These are phyloP conservation scores for Pholiota microspora DNA, from an alignment of 768 basidiomycete species.

Conservation along the genomic window DNA sequence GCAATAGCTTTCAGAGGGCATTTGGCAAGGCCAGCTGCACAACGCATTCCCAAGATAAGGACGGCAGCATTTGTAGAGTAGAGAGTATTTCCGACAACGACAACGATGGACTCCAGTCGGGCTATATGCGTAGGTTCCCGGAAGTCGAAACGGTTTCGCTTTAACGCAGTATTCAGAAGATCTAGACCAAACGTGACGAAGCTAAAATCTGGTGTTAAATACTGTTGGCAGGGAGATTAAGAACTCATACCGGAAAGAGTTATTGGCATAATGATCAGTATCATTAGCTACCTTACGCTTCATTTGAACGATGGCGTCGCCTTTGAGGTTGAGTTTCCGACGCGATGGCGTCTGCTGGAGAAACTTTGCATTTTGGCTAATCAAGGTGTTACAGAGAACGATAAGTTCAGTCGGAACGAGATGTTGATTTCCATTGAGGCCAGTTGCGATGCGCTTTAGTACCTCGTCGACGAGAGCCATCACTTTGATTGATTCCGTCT, in stretches of 20 bases:
- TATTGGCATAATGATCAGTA: constrained; percentile 74
- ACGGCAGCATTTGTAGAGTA: constrained; percentile 82
- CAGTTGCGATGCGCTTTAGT: constrained; percentile 75
- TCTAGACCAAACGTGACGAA: constrained; percentile 94
- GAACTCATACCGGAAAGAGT: constrained; percentile 73
- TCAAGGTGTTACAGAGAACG: constrained; percentile 82
- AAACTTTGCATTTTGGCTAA: constrained; percentile 89
- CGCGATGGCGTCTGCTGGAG: constrained; percentile 56
- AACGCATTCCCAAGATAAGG: constrained; percentile 71
- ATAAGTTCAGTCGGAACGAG: constrained; percentile 71
- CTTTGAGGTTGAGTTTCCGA: constrained; percentile 36
- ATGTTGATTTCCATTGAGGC: constrained; percentile 80
- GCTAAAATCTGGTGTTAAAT: constrained; percentile 39
- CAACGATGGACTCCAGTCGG: constrained; percentile 86
- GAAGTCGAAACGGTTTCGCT: constrained; percentile 85
- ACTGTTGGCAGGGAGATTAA: constrained; percentile 5
- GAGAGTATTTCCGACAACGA: constrained; percentile 86
- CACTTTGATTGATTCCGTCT: constrained; percentile 76
- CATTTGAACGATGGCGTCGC: constrained; percentile 71
- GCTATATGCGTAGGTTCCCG: constrained; percentile 68
- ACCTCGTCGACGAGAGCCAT: constrained; percentile 89
- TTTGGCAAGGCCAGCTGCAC: constrained; percentile 75
- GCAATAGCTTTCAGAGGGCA: constrained; percentile 78
- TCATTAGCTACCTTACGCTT: constrained; percentile 61
- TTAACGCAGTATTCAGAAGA: constrained; percentile 82